Conservation (phyloP, 768 basidiomycete genomes). For the Termitomyces sp. region DNA sequence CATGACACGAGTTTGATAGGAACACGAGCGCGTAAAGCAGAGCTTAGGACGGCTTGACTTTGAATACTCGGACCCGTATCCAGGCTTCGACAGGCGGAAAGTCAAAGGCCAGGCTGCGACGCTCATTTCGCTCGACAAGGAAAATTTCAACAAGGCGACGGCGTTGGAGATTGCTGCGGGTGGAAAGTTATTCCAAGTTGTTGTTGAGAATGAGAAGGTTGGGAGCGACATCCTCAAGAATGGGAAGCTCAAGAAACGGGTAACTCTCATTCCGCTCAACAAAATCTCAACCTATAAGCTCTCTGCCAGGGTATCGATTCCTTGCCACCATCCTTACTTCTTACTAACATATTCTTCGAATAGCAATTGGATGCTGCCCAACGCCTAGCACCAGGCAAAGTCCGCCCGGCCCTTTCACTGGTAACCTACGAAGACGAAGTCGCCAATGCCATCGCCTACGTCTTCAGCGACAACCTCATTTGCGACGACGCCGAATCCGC, state of each 20-base stretch:
- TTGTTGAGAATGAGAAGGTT: slow-evolving; percentile 87
- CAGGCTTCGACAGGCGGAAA: slow-evolving; percentile 76
- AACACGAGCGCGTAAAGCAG: slow-evolving; percentile 64
- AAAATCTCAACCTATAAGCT: slow-evolving; percentile 72
- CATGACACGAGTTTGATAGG: slow-evolving; percentile 33
- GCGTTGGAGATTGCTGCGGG: slow-evolving; percentile 94
- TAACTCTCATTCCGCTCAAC: slow-evolving; percentile 91
- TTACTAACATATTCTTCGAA: not conserved
- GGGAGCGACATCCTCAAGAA: slow-evolving; percentile 83
- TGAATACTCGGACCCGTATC: slow-evolving; percentile 71
- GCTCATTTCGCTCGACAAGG: slow-evolving; percentile 71
- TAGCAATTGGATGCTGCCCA: slow-evolving; percentile 79
- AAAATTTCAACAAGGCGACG: slow-evolving; percentile 75
- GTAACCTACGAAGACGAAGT: slow-evolving; percentile 82
- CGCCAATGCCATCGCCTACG: slow-evolving; percentile 84
- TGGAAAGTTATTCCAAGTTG: slow-evolving; percentile 86
- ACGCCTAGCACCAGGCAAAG: slow-evolving; percentile 73
- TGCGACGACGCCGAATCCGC: slow-evolving; percentile 88
- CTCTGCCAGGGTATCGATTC: slow-evolving; percentile 36
- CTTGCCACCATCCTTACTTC: not conserved
- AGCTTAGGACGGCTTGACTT: slow-evolving; percentile 75
- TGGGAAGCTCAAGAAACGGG: slow-evolving; percentile 72
- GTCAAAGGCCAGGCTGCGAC: slow-evolving; percentile 92
- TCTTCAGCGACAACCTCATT: slow-evolving; percentile 90
- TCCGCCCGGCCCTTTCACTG: slow-evolving; percentile 82